phyloP scores from a whole-genome alignment of 768 basidiomycete species.

The Naganishia randhawae region DNA sequence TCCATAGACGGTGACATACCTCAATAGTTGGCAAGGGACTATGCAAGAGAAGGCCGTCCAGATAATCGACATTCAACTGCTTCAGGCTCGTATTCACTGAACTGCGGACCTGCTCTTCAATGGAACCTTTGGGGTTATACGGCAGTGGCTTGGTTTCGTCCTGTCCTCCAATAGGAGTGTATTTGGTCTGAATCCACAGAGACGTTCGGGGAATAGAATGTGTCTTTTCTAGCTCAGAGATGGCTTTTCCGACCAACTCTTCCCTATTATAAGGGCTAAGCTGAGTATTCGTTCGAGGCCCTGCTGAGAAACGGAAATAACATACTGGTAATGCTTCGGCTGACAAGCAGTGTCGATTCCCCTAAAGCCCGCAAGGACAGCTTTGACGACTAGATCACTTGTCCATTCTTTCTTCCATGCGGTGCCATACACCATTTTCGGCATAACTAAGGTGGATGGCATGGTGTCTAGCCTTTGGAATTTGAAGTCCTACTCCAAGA shows the following conservation, averaged over 20 bases:
- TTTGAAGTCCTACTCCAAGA: not conserved
- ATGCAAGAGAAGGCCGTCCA: constrained; percentile 77
- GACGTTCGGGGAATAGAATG: constrained; percentile 64
- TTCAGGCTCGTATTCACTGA: constrained; percentile 65
- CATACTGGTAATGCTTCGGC: constrained; percentile 47
- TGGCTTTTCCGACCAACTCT: constrained; percentile 73
- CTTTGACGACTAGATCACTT: constrained; percentile 63
- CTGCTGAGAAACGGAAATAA: not conserved
- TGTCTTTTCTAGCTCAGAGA: constrained; percentile 58
- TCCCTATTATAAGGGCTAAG: constrained; percentile 56
- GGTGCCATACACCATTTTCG: constrained; percentile 53
- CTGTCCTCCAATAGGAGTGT: constrained; percentile 70
- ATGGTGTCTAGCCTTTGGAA: not conserved
- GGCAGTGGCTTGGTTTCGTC: constrained; percentile 68
- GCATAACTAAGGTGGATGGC: constrained; percentile 28
- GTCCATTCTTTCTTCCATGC: constrained; percentile 70
- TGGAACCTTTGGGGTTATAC: constrained; percentile 60
- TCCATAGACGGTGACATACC: constrained; percentile 23
- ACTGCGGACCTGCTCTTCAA: constrained; percentile 61
- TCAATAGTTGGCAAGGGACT: constrained; percentile 63
- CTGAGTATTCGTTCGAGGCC: not conserved
- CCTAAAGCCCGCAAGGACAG: constrained; percentile 70
- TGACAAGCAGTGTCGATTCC: constrained; percentile 75
- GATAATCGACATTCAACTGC: constrained; percentile 67
- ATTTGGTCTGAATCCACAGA: constrained; percentile 80